Evolutionary conservation across 2,329 filamentous ascomycete genomes (phyloP).

Genomic region (Trichoderma guizhouense): DNA sequence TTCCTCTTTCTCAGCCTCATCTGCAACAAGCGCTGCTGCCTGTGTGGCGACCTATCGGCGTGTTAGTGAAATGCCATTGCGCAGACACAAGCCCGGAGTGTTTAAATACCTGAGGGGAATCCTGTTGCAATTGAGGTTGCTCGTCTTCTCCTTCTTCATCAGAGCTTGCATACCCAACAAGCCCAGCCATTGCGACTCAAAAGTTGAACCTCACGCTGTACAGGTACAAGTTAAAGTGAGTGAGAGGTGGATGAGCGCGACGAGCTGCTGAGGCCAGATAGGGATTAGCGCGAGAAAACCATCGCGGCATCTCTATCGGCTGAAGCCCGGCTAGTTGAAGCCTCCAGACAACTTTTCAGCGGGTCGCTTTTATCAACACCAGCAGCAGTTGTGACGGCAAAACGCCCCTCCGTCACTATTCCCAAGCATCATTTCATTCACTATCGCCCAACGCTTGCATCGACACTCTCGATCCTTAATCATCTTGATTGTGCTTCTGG

Average conservation of each 20-base stretch:
- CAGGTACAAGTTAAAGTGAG: background rate
- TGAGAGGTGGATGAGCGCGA: background rate
- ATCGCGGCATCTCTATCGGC: background rate
- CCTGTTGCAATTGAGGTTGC: background rate
- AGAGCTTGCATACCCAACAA: slow-evolving; percentile 51
- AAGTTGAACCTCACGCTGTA: background rate
- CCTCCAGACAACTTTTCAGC: background rate
- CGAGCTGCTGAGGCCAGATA: slow-evolving; percentile 8
- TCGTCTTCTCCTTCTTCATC: slow-evolving; percentile 45
- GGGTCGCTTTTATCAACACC: background rate
- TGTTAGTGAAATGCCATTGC: slow-evolving; percentile 5
- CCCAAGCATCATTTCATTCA: background rate
- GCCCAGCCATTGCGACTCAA: slow-evolving; percentile 37
- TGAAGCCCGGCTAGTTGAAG: slow-evolving; percentile 1
- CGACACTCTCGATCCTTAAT: background rate
- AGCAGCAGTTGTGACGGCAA: slow-evolving; percentile 3
- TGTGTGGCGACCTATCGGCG: background rate
- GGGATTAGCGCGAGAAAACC: background rate
- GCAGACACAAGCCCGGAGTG: background rate
- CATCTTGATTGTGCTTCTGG: background rate
- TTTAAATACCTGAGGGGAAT: background rate
- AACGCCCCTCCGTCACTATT: slow-evolving; percentile 5
- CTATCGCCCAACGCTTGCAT: background rate
- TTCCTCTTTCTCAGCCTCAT: slow-evolving; percentile 2
- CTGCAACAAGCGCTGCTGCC: background rate